These are phyloP conservation scores for Microcos paniculata DNA, from an alignment of 345 rosid species.

Conservation along the genomic window DNA sequence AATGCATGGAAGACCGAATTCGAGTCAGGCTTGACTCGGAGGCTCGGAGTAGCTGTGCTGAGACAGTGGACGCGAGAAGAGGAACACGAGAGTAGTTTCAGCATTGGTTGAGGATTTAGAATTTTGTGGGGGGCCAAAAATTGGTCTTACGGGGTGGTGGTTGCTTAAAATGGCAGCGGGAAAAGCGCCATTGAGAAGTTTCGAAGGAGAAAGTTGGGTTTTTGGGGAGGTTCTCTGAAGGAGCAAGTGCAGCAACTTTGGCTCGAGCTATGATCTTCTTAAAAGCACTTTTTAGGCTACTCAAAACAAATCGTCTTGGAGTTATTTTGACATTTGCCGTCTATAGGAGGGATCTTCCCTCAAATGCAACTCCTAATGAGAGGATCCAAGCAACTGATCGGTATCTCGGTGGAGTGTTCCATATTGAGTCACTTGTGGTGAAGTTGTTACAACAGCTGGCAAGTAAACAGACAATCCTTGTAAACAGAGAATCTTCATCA, in stretches of 20 bases:
- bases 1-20: conserved; percentile 39
- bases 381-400: conserved; percentile 84
- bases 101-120: conserved; percentile 40
- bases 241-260: no score
- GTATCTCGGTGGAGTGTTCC: conserved; percentile 95
- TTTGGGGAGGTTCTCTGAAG: conserved; percentile 24
- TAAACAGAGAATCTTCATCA: conserved; percentile 55
- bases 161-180: conserved; percentile 23
- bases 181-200: conserved; percentile 22
- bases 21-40: conserved; percentile 34
- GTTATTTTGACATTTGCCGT: conserved; percentile 95
- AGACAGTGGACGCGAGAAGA: conserved; percentile 38
- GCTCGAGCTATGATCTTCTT: no score
- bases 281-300: conserved; percentile 88
- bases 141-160: conserved; percentile 1
- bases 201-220: conserved; percentile 13
- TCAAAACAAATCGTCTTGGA: conserved; percentile 91
- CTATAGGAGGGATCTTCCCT: conserved; percentile 75
- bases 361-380: conserved; percentile 79
- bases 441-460: conserved; percentile 96
- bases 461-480: conserved; percentile 88
- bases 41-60: conserved; percentile 19
- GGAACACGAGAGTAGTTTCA: conserved; percentile 59
- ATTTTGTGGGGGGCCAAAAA: conserved; percentile 4
- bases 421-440: conserved; percentile 86